Evolutionary conservation across 176 grass and related monocot genomes (phyloP), one percentile per base, ranked within the genome.

Genomic region (Echinochloa phyllopogon): DNA sequence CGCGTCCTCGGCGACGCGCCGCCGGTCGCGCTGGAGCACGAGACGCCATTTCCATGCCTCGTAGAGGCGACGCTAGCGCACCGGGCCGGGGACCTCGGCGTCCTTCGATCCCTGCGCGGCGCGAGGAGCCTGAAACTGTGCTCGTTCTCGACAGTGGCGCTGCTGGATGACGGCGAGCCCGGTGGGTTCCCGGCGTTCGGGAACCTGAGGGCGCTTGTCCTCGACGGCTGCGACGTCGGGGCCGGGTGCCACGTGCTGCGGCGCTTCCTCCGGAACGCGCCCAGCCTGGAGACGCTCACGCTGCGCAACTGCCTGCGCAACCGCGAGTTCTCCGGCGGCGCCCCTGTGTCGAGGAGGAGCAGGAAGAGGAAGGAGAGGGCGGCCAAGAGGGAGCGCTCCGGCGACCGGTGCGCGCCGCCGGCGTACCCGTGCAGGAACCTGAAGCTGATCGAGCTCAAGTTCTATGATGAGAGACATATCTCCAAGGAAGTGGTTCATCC

Each of bases 251-350:
- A 80, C 0, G 68, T 15, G 23, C 21, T 74, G 57, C 24, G 27
- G 36, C 27, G 69, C 60, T 36, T 86, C 57, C 77, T 86, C 8
- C n/a, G 24, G 6, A 73, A 72, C 48, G 11, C 68, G 0, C 76
- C 84, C 29, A 15, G 39, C 21, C 13, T 86, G 76, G 84, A 86
- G 76, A 61, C 50, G n/a, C n/a, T 86, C 50, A 25, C 56, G 41
- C 48, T 86, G 84, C 65, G 6, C 20, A 9, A 12, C 33, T 86
- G 84, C 84, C 39, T 86, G 84, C 66, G 16, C 9, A 4, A 13
- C 44, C 72, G 84, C 84, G 39, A 1, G 41, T 44, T 71, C 5
- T n/a, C 1, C 0, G 42, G 68, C 6, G 68, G 42, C 7, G 4
- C 51, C 14, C 44, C 44, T 0, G 7, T 16, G 49, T 43, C 66